These are phyloP conservation scores for Calonectria ilicicola DNA, from an alignment of 2,329 filamentous ascomycete genomes.

Conservation along the genomic window DNA sequence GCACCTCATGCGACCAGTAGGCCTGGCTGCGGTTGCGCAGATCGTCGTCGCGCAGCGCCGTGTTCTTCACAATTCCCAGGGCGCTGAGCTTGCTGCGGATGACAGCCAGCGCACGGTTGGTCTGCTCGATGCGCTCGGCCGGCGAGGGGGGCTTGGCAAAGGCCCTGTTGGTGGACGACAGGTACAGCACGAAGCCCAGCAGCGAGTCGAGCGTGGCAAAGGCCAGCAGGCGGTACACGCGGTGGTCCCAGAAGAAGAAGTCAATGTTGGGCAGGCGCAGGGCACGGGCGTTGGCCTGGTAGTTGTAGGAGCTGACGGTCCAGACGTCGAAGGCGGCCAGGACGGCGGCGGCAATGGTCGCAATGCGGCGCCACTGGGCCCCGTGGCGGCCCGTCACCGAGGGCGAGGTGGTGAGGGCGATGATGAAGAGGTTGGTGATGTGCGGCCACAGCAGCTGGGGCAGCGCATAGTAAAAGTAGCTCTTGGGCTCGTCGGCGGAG, in stretches of 20 bases:
- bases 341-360: slow-evolving; percentile 71
- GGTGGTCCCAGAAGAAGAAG: slow-evolving; percentile 78
- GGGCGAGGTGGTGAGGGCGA: slow-evolving; percentile 80
- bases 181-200: slow-evolving; percentile 76
- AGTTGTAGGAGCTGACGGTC: slow-evolving; percentile 72
- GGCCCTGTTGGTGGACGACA: slow-evolving; percentile 83
- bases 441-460: slow-evolving; percentile 82
- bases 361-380: slow-evolving; percentile 75
- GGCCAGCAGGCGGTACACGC: slow-evolving; percentile 70
- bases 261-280: slow-evolving; percentile 74
- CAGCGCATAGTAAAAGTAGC: slow-evolving; percentile 85
- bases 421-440: slow-evolving; percentile 77
- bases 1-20: slow-evolving; percentile 86
- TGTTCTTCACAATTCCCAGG: slow-evolving; percentile 83
- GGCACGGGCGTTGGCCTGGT: slow-evolving; percentile 72
- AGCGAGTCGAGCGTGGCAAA: slow-evolving; percentile 74
- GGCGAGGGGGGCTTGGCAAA: slow-evolving; percentile 73
- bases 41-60: slow-evolving; percentile 77
- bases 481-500: slow-evolving; percentile 73
- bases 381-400: slow-evolving; percentile 73
- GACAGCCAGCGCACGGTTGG: slow-evolving; percentile 67
- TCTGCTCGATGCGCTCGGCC: slow-evolving; percentile 74
- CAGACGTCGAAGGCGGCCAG: slow-evolving; percentile 76
- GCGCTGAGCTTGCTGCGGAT: slow-evolving; percentile 77
- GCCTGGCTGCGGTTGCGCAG: slow-evolving; percentile 74